Conservation (phyloP, 140 eudicot species). For the Erigeron philadelphicus region DNA sequence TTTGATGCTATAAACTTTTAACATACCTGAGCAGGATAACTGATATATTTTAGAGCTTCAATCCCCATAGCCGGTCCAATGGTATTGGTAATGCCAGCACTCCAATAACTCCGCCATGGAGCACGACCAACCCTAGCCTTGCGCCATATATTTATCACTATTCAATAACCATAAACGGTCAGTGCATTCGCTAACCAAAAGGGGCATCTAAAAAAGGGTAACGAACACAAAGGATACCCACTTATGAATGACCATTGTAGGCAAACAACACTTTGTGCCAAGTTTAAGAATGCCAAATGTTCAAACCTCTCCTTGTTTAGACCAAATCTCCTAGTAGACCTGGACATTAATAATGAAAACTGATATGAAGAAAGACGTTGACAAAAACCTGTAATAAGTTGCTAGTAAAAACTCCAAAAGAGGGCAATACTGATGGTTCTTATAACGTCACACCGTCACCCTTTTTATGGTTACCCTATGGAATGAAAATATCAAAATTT, state of each 20-base stretch:
- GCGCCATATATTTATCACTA: constrained; percentile 91
- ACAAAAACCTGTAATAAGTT: too few species aligned
- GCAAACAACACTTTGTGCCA: constrained; percentile 90
- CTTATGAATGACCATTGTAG: constrained; percentile 87
- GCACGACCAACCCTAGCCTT: constrained; percentile 62
- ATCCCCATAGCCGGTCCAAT: constrained; percentile 99
- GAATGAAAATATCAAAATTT: too few species aligned
- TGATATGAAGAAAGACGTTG: neutral
- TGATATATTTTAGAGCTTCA: constrained; percentile 91
- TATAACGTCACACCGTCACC: too few species aligned
- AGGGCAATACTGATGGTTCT: too few species aligned
- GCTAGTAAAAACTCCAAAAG: too few species aligned
- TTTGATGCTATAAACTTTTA: neutral
- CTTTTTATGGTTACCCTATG: too few species aligned
- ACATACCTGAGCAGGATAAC: constrained; percentile 93
- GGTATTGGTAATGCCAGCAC: constrained; percentile 93
- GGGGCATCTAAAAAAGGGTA: neutral
- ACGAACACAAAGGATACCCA: constrained; percentile 31
- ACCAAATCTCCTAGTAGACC: constrained; percentile 94
- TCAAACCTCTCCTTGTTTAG: constrained; percentile 78
- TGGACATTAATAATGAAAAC: constrained; percentile 26
- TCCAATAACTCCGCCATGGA: constrained; percentile 99
- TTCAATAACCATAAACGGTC: constrained; percentile 19
- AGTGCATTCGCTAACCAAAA: neutral
- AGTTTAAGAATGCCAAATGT: constrained; percentile 81